Evolutionary conservation across 306 rosid genomes (phyloP).

Genomic region (Cucurbita ficifolia): DNA sequence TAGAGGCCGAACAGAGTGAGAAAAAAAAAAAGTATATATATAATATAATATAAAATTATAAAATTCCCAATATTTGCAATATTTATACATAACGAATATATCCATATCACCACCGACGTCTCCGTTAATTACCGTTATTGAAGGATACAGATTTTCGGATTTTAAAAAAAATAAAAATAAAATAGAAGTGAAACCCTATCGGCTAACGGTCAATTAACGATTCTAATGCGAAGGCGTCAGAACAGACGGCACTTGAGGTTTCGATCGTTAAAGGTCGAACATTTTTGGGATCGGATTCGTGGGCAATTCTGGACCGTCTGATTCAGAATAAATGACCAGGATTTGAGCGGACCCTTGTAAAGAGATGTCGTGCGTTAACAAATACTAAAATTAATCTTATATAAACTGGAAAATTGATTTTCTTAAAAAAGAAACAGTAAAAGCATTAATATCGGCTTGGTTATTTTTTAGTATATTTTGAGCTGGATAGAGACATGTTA

Average conservation of each 20-base stretch:
- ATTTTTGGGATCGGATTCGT: slow-evolving; percentile 5
- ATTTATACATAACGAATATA: slow-evolving; percentile 41
- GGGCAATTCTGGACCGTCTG: slow-evolving; percentile 28
- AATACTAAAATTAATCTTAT: background rate
- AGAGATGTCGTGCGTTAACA: background rate
- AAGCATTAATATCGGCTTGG: too few species aligned
- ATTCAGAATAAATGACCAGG: slow-evolving; percentile 5
- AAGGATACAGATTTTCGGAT: background rate
- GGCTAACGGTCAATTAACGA: slow-evolving; percentile 31
- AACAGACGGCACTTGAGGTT: slow-evolving; percentile 58
- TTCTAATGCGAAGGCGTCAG: slow-evolving; percentile 13
- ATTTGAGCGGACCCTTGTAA: background rate
- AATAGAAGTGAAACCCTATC: slow-evolving; percentile 12
- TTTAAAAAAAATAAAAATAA: background rate
- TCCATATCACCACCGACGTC: slow-evolving; percentile 58
- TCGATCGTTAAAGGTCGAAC: slow-evolving; percentile 25
- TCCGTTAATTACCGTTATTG: slow-evolving; percentile 58
- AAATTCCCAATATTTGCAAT: background rate
- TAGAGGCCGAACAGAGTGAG: slow-evolving; percentile 11
- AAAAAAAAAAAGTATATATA: background rate
- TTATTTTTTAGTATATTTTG: too few species aligned
- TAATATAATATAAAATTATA: background rate
- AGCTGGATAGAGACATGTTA: too few species aligned
- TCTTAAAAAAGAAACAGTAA: too few species aligned
- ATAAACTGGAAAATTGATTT: background rate